Evolutionary conservation across 345 rosid genomes (phyloP), one percentile per base, ranked within the genome.

Genomic region (Odontarrhena argentea): DNA sequence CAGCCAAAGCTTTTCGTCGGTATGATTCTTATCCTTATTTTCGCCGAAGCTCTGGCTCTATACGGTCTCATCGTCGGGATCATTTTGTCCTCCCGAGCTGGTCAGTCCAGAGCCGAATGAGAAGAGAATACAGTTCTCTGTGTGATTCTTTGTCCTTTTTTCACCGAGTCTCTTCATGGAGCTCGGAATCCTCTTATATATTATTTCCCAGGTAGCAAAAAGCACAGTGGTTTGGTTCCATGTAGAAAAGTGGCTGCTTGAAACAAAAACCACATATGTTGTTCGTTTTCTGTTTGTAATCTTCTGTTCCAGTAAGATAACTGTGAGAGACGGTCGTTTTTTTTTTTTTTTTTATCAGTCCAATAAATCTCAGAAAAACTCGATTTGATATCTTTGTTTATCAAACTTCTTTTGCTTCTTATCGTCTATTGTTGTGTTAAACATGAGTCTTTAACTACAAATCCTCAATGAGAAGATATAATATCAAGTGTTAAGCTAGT

Each of bases 1-100:
- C 96, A 91, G 69, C 97, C 97, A 52, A 91, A 91, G 76, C 97
- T 87, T 46, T 91, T 91, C 42, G 96, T 91, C n/a, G 96, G 97
- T 53, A 91, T 91, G 96, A 91, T 91, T 74, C 92, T 91, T 48
- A 91, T 91, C 78, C 92, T 87, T 71, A 88, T 91, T 68, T 91
- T 91, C 44, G 96, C 97, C 0, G 97, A 91, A 80, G 96, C 96
- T 1, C 77, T 91, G 74, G 97, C 96, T 15, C 82, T 91, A 9
- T 91, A 88, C 9, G 97, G 97, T 18, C 91, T 87, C 49, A 91
- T 91, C 30, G 91, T 88, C 2, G 96, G 97, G 52, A 91, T 91
- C 86, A 91, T 91, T 77, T 81, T 91, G 82, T 91, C 97, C 36
- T 91, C 96, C 61, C 88, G 97, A 48, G 96, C 96, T 60, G 97